Conservation (phyloP, 164 flowering plant genomes). For the Stephania japonica region DNA sequence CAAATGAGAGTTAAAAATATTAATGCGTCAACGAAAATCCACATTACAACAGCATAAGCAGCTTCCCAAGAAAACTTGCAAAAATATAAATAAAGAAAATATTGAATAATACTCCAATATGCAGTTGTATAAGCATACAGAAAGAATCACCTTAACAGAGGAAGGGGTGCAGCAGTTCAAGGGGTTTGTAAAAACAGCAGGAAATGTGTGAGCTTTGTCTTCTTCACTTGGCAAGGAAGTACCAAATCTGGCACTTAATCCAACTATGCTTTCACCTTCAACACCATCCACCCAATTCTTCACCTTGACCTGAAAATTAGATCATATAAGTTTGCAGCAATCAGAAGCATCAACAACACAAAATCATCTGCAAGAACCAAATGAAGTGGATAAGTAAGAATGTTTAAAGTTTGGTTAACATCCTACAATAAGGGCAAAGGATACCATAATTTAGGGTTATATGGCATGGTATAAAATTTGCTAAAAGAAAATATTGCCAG, state of each 20-base stretch:
- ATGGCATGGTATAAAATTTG: not conserved
- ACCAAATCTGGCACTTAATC: conserved; percentile 74
- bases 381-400: not conserved
- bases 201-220: conserved; percentile 25
- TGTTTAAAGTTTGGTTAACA: no score
- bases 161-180: conserved; percentile 45
- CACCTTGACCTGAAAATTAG: conserved; percentile 59
- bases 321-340: conserved; percentile 5
- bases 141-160: conserved; percentile 45
- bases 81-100: not conserved
- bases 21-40: not conserved
- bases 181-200: conserved; percentile 57
- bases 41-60: not conserved
- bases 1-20: not conserved
- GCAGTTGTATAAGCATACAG: not conserved
- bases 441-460: not conserved
- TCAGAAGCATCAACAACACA: not conserved
- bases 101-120: not conserved
- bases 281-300: conserved; percentile 61
- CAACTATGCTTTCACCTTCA: conserved; percentile 39
- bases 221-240: conserved; percentile 43
- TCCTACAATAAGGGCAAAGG: not conserved
- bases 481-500: not conserved
- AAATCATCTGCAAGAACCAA: not conserved
- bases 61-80: not conserved